Evolutionary conservation across 108 stramenopile genomes (phyloP).

Genomic region (Thalassiosira profunda): DNA sequence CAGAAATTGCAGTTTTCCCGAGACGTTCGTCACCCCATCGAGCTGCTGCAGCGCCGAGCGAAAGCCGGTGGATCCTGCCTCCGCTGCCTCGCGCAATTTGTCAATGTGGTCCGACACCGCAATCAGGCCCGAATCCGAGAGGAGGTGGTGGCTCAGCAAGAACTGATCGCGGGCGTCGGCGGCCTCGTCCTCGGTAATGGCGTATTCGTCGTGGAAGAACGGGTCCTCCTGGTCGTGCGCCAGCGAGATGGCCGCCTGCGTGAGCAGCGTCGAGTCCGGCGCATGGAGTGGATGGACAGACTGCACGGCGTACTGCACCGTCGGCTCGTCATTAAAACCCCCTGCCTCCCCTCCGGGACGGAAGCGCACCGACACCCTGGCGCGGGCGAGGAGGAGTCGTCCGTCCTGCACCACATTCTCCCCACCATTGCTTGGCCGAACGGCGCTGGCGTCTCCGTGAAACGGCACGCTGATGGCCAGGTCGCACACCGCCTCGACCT

Average conservation of each 20-base stretch:
- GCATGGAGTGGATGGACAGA: conserved; percentile 16
- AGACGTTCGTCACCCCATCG: conserved; percentile 48
- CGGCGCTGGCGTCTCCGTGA: conserved; percentile 3
- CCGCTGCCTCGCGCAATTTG: conserved; percentile 36
- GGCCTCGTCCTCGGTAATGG: background rate
- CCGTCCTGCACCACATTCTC: conserved; percentile 4
- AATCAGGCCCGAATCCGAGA: conserved; percentile 44
- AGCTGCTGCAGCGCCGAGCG: conserved; percentile 40
- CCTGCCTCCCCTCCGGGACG: conserved; percentile 27
- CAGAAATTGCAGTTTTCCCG: conserved; percentile 32
- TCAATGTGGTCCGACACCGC: conserved; percentile 50
- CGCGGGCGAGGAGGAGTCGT: conserved; percentile 31
- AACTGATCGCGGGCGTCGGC: conserved; percentile 48
- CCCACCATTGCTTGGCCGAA: background rate
- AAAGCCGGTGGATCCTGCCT: conserved; percentile 39
- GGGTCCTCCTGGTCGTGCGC: conserved; percentile 41
- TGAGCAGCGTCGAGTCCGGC: conserved; percentile 11
- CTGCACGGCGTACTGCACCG: conserved; percentile 37
- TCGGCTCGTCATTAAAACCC: conserved; percentile 29
- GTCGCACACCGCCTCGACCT: conserved; percentile 32
- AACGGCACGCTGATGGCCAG: conserved; percentile 40
- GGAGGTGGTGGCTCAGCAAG: conserved; percentile 40
- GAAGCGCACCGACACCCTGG: conserved; percentile 35
- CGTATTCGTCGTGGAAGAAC: conserved; percentile 16
- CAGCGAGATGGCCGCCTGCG: conserved; percentile 29